Conservation (phyloP, 2,329 filamentous ascomycete species). For the Aplosporella prunicola region DNA sequence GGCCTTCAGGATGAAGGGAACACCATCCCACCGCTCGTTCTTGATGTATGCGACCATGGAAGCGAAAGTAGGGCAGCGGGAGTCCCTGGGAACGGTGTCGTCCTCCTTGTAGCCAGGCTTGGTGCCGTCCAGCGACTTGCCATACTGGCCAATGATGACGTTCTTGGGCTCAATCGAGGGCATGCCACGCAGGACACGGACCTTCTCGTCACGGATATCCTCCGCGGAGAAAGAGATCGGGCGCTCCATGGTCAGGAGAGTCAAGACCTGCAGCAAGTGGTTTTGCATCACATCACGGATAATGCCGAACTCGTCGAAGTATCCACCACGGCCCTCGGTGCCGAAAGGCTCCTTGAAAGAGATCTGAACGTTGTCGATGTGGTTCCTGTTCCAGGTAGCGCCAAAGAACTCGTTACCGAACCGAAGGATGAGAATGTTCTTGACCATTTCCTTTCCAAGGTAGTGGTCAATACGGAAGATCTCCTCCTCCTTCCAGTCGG, state of each 20-base stretch:
- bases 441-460: conserved; percentile 99
- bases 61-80: conserved; percentile 95
- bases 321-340: conserved; percentile 92
- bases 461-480: conserved; percentile 99
- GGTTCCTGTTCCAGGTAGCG: conserved; percentile 96
- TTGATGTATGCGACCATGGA: conserved; percentile 97
- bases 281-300: conserved; percentile 99
- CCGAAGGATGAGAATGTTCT: conserved; percentile 95
- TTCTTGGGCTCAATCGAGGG: conserved; percentile 97
- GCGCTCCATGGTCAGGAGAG: conserved; percentile 93
- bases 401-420: conserved; percentile 99
- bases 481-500: conserved; percentile 98
- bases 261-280: conserved; percentile 89
- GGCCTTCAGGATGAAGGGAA: conserved; percentile 98
- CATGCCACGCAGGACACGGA: conserved; percentile 88
- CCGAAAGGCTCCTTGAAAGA: conserved; percentile 99
- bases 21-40: conserved; percentile 98
- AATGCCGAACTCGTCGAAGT: conserved; percentile 99
- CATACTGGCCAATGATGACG: conserved; percentile 98
- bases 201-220: conserved; percentile 97
- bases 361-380: conserved; percentile 95
- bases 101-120: conserved; percentile 99
- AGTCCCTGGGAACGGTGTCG: conserved; percentile 94
- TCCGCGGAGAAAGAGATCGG: conserved; percentile 97
- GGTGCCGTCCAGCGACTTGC: conserved; percentile 86